A percentile compares a stretch with the other conserved stretches of the same genome.
Conservation (phyloP, 306 rosid genomes). For the peach (Prunus persica) region Prunus_persica_NCBIv2 NC_034012.1:14020001-14020500, state of each 20-base stretch:
- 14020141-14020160: not conserved
- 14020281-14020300: not conserved
- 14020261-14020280: not conserved
- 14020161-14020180: not conserved
- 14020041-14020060: not conserved
- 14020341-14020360: not conserved
- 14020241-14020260: slow-evolving; percentile 4
- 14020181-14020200: slow-evolving; percentile 5
- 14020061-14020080: not conserved
- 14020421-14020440: not conserved
- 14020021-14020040: not conserved
- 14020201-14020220: slow-evolving; percentile 1
- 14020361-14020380: not conserved
- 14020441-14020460: not conserved
- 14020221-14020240: slow-evolving; percentile 10
- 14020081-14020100: slow-evolving; percentile 3
- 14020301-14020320: not conserved
- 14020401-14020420: slow-evolving; percentile 10
- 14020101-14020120: slow-evolving; percentile 3
- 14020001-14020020: not conserved
- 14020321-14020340: not conserved
- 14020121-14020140: not conserved
- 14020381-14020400: slow-evolving; percentile 3
- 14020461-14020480: not conserved
- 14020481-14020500: not conserved